Conservation (phyloP, 768 basidiomycete species). For the Mycena epipterygia region DNA sequence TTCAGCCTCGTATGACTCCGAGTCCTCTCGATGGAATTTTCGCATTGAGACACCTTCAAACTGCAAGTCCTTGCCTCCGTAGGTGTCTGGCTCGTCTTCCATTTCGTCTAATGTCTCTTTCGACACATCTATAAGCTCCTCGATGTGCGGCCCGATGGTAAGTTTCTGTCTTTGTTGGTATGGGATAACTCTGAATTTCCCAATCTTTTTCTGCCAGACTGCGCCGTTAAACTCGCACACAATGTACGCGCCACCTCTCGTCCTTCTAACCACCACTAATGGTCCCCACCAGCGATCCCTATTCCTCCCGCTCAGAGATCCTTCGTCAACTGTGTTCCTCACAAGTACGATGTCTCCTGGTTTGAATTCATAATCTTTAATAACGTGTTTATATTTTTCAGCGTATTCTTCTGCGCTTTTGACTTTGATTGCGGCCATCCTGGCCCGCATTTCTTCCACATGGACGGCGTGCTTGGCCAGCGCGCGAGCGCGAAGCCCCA, state of each 20-base stretch:
- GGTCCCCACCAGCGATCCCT: constrained; percentile 41
- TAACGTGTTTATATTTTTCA: constrained; percentile 27
- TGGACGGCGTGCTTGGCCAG: constrained; percentile 32
- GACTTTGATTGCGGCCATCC: constrained; percentile 24
- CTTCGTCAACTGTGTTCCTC: constrained; percentile 36
- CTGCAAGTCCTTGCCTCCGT: constrained; percentile 3
- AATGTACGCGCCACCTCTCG: constrained; percentile 25
- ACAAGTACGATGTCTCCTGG: constrained; percentile 42
- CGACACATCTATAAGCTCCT: constrained; percentile 2
- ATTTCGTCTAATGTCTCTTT: background rate
- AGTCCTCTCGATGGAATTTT: background rate
- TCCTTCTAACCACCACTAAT: constrained; percentile 35
- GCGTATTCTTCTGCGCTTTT: constrained; percentile 35
- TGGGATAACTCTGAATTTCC: constrained; percentile 20
- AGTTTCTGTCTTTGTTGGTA: constrained; percentile 9
- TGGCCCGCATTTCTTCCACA: constrained; percentile 33
- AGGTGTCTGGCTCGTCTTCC: background rate
- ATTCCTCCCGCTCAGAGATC: constrained; percentile 34
- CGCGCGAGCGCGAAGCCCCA: constrained; percentile 32
- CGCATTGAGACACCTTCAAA: background rate
- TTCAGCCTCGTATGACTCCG: background rate
- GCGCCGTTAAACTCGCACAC: no score
- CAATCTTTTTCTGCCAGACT: constrained; percentile 11
- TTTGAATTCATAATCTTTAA: constrained; percentile 29
- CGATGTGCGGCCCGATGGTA: background rate